A percentile compares a stretch with the other conserved stretches of the same genome.
phyloP scores from a whole-genome alignment of 1,139 yeast species.

The Yamadazyma mexicana region DNA sequence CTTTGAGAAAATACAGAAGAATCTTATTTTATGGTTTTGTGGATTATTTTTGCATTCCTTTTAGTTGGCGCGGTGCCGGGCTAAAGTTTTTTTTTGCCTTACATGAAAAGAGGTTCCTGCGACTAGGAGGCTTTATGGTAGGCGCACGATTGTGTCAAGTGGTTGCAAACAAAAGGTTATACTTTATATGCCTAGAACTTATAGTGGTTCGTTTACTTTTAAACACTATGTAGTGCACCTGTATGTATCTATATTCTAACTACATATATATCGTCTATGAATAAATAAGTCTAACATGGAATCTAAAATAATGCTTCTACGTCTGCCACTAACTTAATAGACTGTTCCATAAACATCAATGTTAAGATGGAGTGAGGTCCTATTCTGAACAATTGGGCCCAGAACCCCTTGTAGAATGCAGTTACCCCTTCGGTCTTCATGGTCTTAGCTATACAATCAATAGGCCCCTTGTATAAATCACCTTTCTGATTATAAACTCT shows the following conservation, averaged over 20 bases:
- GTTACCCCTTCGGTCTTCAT: conserved; percentile 76
- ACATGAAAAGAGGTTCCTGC: too few species aligned
- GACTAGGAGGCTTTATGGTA: too few species aligned
- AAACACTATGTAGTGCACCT: too few species aligned
- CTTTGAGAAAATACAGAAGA: neutral
- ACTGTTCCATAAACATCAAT: conserved; percentile 92
- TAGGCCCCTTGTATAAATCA: conserved; percentile 76
- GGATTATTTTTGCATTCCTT: too few species aligned
- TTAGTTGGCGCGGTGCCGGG: too few species aligned
- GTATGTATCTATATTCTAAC: too few species aligned
- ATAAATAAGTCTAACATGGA: neutral
- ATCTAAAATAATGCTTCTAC: conserved; percentile 18
- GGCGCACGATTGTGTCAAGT: too few species aligned
- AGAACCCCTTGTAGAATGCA: conserved; percentile 92
- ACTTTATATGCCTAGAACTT: too few species aligned
- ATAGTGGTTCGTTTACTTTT: too few species aligned
- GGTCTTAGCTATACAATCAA: conserved; percentile 86
- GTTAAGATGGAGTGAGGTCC: conserved; percentile 95
- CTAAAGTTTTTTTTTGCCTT: too few species aligned
- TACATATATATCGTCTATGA: neutral
- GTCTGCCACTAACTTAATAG: conserved; percentile 58
- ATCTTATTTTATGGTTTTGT: neutral
- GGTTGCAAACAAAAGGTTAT: too few species aligned
- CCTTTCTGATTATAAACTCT: conserved; percentile 95
- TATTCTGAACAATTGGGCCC: conserved; percentile 87